These are phyloP conservation scores for Hypoxylon sp. DNA, from an alignment of 2,329 filamentous ascomycete genomes.

Conservation along the genomic window DNA sequence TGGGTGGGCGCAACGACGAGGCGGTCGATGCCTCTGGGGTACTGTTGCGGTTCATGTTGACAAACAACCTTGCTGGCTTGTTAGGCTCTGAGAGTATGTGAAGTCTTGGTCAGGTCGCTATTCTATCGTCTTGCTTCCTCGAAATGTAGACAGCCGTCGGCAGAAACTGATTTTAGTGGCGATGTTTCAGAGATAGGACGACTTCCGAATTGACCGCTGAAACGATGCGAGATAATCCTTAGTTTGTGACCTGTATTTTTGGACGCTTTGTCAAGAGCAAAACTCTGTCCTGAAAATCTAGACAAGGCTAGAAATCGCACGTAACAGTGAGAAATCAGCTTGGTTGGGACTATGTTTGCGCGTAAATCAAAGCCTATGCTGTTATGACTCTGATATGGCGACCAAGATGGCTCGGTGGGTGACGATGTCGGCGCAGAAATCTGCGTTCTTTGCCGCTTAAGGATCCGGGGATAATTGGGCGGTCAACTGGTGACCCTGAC, in stretches of 20 bases:
- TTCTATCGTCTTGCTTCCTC: conserved; percentile 3
- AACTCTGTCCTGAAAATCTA: conserved; percentile 39
- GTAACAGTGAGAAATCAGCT: conserved; percentile 1
- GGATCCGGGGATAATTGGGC: conserved; percentile 5
- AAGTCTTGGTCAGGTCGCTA: background rate
- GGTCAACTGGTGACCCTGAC: conserved; percentile 11
- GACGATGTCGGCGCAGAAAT: conserved; percentile 1
- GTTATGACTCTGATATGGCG: conserved; percentile 13
- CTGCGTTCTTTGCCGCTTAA: conserved; percentile 4
- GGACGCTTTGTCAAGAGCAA: conserved; percentile 47
- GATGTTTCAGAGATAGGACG: too few species aligned
- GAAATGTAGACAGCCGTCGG: background rate
- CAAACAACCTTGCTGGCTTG: conserved; percentile 18
- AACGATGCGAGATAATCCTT: conserved; percentile 49
- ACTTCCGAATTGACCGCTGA: too few species aligned
- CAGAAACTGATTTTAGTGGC: too few species aligned
- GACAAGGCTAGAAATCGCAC: conserved; percentile 37
- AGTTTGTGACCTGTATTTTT: conserved; percentile 45
- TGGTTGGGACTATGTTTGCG: background rate
- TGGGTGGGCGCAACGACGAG: conserved; percentile 81
- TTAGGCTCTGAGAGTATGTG: conserved; percentile 1
- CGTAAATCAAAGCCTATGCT: background rate
- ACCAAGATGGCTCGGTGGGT: background rate
- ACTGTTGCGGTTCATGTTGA: conserved; percentile 82
- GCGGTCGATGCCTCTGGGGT: conserved; percentile 89